These are phyloP conservation scores for Samsoniella hepiali DNA, from an alignment of 2,329 filamentous ascomycete genomes.

Conservation along the genomic window DNA sequence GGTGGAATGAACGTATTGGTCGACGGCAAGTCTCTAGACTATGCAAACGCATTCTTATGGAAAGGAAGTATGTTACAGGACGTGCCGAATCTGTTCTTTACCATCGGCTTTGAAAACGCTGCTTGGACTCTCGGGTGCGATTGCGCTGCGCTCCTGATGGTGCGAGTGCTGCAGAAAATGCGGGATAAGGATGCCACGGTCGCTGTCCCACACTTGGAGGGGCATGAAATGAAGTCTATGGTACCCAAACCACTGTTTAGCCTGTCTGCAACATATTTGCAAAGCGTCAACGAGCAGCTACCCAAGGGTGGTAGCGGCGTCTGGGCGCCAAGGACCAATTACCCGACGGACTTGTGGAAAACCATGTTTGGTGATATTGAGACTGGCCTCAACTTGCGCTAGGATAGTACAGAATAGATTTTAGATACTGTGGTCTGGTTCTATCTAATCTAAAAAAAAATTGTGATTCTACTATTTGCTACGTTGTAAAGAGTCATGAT, in stretches of 20 bases:
- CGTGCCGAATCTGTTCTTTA: slow-evolving; percentile 57
- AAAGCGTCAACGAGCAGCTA: background rate
- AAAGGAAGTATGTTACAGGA: slow-evolving; percentile 59
- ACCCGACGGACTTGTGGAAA: background rate
- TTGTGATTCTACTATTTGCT: too few species aligned
- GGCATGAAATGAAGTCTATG: background rate
- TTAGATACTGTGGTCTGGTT: too few species aligned
- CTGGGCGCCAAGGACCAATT: background rate
- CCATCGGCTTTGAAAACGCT: slow-evolving; percentile 58
- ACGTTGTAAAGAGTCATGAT: too few species aligned
- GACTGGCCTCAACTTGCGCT: background rate
- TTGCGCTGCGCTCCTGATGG: slow-evolving; percentile 45
- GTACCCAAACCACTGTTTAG: background rate
- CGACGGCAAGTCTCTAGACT: too few species aligned
- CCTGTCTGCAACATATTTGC: background rate
- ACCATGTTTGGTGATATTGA: background rate
- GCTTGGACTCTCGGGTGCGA: slow-evolving; percentile 63
- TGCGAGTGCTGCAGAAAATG: slow-evolving; percentile 19
- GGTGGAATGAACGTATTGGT: too few species aligned
- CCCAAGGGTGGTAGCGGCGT: background rate
- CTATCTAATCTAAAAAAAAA: too few species aligned
- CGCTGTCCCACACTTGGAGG: background rate
- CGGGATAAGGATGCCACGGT: background rate
- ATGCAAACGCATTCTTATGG: slow-evolving; percentile 40
- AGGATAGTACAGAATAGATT: too few species aligned